Conservation (phyloP, 352 stramenopile species). For the Elongisporangium anandrum region DNA sequence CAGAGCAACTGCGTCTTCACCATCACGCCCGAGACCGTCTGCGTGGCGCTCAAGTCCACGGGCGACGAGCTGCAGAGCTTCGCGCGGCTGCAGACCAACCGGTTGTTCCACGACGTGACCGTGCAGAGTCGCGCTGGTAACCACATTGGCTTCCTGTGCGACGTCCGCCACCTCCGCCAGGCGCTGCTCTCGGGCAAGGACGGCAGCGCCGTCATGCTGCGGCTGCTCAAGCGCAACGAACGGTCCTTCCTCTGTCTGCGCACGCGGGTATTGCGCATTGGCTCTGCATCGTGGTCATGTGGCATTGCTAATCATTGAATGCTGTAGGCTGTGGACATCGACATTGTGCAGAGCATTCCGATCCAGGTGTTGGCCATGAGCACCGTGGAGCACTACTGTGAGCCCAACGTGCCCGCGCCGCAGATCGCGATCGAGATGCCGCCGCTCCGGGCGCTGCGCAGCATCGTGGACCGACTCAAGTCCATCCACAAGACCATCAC, state of each 20-base stretch:
- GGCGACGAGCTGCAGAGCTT: conserved; percentile 81
- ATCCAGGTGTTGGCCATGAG: conserved; percentile 79
- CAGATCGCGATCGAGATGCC: conserved; percentile 84
- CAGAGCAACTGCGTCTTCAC: conserved; percentile 70
- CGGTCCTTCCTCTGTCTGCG: conserved; percentile 70
- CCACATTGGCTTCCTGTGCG: conserved; percentile 76
- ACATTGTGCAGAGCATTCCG: conserved; percentile 83
- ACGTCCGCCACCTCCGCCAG: conserved; percentile 70
- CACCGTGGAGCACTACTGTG: conserved; percentile 62
- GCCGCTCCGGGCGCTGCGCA: conserved; percentile 53
- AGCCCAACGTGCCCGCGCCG: conserved; percentile 70
- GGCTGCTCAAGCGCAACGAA: conserved; percentile 75
- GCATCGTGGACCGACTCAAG: conserved; percentile 70
- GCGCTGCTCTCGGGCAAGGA: conserved; percentile 75
- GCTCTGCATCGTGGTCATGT: background rate
- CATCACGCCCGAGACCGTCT: conserved; percentile 57
- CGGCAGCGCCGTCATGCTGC: conserved; percentile 74
- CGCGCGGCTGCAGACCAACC: conserved; percentile 49
- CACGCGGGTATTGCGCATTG: conserved; percentile 24
- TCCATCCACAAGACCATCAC: conserved; percentile 71
- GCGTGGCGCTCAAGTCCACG: conserved; percentile 63
- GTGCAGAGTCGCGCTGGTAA: conserved; percentile 75
- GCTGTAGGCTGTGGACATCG: conserved; percentile 66
- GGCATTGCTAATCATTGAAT: background rate
- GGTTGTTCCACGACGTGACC: conserved; percentile 68